Conservation (phyloP, 768 basidiomycete species). For the Exsudoporus frostii region DNA sequence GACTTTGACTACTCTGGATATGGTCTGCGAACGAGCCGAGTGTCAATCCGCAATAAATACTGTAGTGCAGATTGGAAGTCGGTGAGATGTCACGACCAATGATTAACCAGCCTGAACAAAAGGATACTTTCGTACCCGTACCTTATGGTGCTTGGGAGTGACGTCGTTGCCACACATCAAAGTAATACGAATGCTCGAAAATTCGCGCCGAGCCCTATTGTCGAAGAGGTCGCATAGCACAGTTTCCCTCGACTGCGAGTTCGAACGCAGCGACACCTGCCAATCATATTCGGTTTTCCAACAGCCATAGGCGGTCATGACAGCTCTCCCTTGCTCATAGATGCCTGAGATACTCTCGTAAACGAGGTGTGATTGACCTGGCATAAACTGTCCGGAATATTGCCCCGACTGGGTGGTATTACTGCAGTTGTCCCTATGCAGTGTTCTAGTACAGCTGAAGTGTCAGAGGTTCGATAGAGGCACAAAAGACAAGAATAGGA, state of each 20-base stretch:
- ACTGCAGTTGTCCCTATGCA: background rate
- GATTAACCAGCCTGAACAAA: background rate
- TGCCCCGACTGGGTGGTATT: background rate
- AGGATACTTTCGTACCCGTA: background rate
- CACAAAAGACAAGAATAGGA: background rate
- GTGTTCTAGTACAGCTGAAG: no score
- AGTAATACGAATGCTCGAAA: slow-evolving; percentile 2
- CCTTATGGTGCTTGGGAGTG: background rate
- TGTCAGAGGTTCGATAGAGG: background rate
- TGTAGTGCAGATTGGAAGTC: background rate
- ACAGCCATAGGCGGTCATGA: background rate
- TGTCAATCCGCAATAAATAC: background rate
- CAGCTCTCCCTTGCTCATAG: background rate
- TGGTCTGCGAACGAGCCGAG: background rate
- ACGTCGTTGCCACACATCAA: background rate
- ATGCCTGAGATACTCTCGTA: no score
- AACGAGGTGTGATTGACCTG: background rate
- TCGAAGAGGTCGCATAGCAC: slow-evolving; percentile 4
- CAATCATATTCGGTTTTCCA: slow-evolving; percentile 1
- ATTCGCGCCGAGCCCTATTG: background rate
- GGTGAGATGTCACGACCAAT: background rate
- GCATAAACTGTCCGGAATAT: background rate
- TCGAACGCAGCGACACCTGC: background rate
- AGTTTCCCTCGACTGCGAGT: background rate
- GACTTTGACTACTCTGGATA: background rate